Evolutionary conservation across 495 filamentous ascomycete species (phyloP).

Genomic region (Penicillium paradoxum): DNA sequence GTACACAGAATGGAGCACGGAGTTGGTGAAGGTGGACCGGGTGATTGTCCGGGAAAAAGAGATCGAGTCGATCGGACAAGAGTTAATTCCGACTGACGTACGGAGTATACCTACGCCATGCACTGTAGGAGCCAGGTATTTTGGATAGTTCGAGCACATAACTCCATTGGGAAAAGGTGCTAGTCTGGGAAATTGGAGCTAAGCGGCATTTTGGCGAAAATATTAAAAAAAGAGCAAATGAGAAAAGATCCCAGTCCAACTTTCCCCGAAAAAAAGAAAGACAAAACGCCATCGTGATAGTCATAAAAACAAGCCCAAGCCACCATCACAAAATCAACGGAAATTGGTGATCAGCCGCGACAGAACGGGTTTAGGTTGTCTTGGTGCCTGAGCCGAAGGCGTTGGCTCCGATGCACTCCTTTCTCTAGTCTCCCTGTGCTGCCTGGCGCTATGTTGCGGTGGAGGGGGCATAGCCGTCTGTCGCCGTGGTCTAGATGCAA

Average conservation of each 20-base stretch:
- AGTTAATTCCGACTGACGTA: neutral
- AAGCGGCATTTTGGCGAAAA: too few species aligned
- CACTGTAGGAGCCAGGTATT: too few species aligned
- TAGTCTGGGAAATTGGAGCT: neutral
- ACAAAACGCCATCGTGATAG: neutral
- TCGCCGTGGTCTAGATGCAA: slow-evolving; percentile 1
- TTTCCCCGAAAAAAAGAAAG: neutral
- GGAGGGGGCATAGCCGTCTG: slow-evolving; percentile 13
- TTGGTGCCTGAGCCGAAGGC: slow-evolving; percentile 10
- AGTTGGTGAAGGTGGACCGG: neutral
- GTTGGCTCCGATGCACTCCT: slow-evolving; percentile 23
- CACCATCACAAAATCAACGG: slow-evolving; percentile 9
- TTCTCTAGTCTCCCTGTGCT: slow-evolving; percentile 11
- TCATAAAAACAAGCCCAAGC: slow-evolving; percentile 13
- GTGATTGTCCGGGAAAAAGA: neutral
- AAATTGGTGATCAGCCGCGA: slow-evolving; percentile 41
- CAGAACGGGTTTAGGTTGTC: slow-evolving; percentile 35
- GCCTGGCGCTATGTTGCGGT: neutral
- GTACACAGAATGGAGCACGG: neutral
- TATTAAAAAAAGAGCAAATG: neutral
- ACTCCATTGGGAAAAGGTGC: neutral
- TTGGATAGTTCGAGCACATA: too few species aligned
- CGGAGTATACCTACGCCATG: too few species aligned
- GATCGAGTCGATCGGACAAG: neutral
- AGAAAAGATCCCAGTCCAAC: neutral